A percentile compares a stretch with the other conserved stretches of the same genome.
Conservation (phyloP, 306 rosid species). For the Notholithocarpus densiflorus region DNA sequence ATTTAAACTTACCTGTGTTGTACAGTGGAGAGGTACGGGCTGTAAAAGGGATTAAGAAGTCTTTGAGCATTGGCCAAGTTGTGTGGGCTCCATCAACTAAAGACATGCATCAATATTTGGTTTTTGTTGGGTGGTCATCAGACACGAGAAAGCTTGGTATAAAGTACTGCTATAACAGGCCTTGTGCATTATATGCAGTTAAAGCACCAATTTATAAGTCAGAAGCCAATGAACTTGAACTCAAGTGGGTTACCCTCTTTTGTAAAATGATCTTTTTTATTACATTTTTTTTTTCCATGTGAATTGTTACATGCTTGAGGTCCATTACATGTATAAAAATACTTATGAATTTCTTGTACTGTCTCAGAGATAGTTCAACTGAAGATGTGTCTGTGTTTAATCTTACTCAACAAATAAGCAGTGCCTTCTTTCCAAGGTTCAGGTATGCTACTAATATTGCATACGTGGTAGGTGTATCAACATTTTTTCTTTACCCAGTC, state of each 20-base stretch:
- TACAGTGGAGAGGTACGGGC: constrained; percentile 67
- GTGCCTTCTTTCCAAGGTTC: constrained; percentile 79
- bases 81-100: constrained; percentile 66
- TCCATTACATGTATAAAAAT: background rate
- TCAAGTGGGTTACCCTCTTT: constrained; percentile 45
- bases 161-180: constrained; percentile 76
- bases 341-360: constrained; percentile 9
- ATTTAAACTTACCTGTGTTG: constrained; percentile 10
- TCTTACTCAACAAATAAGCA: constrained; percentile 64
- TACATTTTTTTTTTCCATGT: constrained; percentile 1
- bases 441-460: constrained; percentile 43
- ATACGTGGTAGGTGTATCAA: background rate
- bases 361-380: constrained; percentile 43
- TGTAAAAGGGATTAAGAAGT: constrained; percentile 61
- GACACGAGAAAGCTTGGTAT: constrained; percentile 80
- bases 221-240: constrained; percentile 39
- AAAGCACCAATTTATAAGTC: constrained; percentile 40
- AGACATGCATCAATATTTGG: constrained; percentile 54
- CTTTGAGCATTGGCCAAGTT: constrained; percentile 86
- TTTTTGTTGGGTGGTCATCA: constrained; percentile 82
- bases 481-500: background rate
- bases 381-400: constrained; percentile 39
- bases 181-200: constrained; percentile 66
- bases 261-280: constrained; percentile 6
- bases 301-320: background rate